phyloP scores from a whole-genome alignment of 2,329 filamentous ascomycete genomes.

The Diaporthe aspalathi region DNA sequence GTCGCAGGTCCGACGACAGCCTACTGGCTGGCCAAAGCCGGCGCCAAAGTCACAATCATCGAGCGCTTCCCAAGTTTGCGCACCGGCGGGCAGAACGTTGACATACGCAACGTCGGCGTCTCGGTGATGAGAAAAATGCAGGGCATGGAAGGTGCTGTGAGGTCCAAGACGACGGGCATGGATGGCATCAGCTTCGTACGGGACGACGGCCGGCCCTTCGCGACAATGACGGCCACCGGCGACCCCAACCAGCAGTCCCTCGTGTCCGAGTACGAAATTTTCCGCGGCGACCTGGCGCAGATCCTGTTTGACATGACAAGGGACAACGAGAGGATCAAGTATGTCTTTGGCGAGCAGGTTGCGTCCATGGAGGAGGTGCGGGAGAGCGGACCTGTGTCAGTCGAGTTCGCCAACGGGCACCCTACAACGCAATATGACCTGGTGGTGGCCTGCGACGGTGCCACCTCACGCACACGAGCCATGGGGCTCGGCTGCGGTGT shows the following conservation, averaged over 20 bases:
- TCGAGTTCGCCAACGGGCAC: constrained; percentile 54
- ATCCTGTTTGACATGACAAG: constrained; percentile 39
- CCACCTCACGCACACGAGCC: constrained; percentile 58
- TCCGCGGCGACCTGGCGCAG: constrained; percentile 56
- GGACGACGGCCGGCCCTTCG: constrained; percentile 51
- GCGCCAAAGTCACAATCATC: constrained; percentile 44
- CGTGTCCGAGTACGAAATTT: constrained; percentile 60
- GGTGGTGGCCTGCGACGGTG: constrained; percentile 61
- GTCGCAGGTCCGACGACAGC: constrained; percentile 44
- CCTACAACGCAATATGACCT: constrained; percentile 47
- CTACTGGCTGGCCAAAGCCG: constrained; percentile 46
- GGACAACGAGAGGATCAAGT: constrained; percentile 43
- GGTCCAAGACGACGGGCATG: constrained; percentile 52
- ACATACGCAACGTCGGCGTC: constrained; percentile 52
- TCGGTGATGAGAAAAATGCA: constrained; percentile 54
- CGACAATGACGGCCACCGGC: constrained; percentile 49
- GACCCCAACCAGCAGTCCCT: constrained; percentile 55
- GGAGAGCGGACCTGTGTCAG: constrained; percentile 49
- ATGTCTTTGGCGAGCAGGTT: constrained; percentile 46
- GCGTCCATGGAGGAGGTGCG: constrained; percentile 47
- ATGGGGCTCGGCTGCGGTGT: constrained; percentile 54
- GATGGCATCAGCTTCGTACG: constrained; percentile 56
- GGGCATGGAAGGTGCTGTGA: constrained; percentile 51
- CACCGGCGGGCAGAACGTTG: constrained; percentile 49
- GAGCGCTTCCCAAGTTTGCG: constrained; percentile 44